Percentiles rank a stretch among this genome's conserved stretches.
Evolutionary conservation across 495 filamentous ascomycete species (phyloP).

Genomic region (Neurospora sp.): DNA sequence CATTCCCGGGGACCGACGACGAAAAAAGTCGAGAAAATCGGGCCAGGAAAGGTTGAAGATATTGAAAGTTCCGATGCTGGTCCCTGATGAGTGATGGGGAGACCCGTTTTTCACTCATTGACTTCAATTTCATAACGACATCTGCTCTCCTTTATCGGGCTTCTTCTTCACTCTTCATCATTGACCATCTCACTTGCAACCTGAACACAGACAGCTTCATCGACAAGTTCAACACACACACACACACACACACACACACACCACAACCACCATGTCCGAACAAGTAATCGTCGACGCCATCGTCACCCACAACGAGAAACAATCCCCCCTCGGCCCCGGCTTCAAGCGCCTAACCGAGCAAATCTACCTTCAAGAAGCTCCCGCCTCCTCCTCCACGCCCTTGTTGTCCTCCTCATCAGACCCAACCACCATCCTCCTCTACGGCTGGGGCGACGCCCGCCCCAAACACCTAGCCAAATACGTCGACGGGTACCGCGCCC

Average conservation of each 20-base stretch:
- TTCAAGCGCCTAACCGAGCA: conserved; percentile 30
- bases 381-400: not conserved
- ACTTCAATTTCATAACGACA: not conserved
- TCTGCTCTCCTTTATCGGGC: not conserved
- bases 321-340: conserved; percentile 13
- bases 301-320: not conserved
- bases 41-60: not conserved
- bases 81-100: not conserved
- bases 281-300: not conserved
- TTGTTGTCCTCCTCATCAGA: conserved; percentile 12
- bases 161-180: not conserved
- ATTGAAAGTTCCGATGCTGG: not conserved
- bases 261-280: not conserved
- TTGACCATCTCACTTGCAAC: not conserved
- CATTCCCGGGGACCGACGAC: not conserved
- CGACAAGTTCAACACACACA: not conserved
- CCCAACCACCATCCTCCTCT: conserved; percentile 34
- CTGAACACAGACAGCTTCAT: not conserved
- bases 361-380: conserved; percentile 21
- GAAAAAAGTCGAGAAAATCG: not conserved
- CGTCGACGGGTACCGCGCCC: conserved; percentile 38
- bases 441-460: conserved; percentile 45
- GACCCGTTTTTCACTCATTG: not conserved
- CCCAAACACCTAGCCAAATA: conserved; percentile 47
- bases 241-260: not conserved